Evolutionary conservation across 345 rosid species (phyloP).

Genomic region (Boechera divaricarpa): DNA sequence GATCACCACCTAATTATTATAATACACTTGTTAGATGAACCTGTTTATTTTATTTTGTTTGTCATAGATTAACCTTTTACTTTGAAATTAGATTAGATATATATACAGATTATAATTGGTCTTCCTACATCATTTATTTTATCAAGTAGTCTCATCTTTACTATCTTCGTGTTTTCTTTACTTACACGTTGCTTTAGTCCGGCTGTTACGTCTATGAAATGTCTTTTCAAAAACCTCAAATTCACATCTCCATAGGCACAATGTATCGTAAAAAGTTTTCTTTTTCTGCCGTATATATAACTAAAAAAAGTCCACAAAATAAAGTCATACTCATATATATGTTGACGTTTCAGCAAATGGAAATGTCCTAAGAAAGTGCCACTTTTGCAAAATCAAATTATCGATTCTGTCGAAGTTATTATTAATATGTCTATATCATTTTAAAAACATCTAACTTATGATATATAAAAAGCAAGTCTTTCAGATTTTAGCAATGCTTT

Average conservation of each 20-base stretch:
- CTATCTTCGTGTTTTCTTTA: conserved; percentile 36
- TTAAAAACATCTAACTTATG: neutral
- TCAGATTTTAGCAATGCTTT: conserved; percentile 1
- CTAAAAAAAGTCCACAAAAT: conserved; percentile 9
- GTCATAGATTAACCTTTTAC: neutral
- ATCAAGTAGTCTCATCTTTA: conserved; percentile 30
- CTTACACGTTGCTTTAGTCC: conserved; percentile 35
- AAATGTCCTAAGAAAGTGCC: conserved; percentile 14
- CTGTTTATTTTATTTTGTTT: neutral
- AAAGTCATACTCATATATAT: conserved; percentile 19
- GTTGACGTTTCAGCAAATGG: conserved; percentile 28
- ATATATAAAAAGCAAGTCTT: conserved; percentile 6
- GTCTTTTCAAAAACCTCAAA: conserved; percentile 26
- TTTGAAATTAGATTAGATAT: conserved; percentile 21
- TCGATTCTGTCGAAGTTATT: neutral
- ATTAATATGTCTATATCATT: conserved; percentile 1
- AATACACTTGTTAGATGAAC: conserved; percentile 13
- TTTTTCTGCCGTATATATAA: conserved; percentile 13
- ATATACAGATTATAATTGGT: neutral
- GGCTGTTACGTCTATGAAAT: conserved; percentile 39
- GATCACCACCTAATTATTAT: conserved; percentile 16
- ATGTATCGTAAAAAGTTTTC: neutral
- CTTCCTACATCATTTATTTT: neutral
- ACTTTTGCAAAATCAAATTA: conserved; percentile 13
- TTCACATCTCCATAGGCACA: conserved; percentile 6